These are phyloP conservation scores for Alternaria hordeiaustralica DNA, from an alignment of 2,329 filamentous ascomycete species.

Conservation along the genomic window DNA sequence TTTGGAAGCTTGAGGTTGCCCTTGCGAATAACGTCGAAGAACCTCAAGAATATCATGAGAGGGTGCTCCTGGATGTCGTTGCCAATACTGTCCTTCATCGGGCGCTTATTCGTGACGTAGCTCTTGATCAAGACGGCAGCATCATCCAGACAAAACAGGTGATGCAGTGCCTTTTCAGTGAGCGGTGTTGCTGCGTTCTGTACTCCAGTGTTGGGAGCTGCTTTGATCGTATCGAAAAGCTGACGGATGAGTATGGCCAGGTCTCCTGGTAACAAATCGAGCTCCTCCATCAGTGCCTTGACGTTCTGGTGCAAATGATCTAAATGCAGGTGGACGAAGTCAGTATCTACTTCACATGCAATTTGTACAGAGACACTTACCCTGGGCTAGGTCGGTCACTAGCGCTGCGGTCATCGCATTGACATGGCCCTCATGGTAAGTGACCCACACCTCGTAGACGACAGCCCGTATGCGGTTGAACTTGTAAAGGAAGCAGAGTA, in stretches of 20 bases:
- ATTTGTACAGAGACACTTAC: not conserved
- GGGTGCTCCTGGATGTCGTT: not conserved
- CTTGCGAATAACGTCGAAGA: constrained; percentile 15
- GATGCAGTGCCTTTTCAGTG: not conserved
- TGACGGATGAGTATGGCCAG: constrained; percentile 6
- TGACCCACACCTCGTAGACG: constrained; percentile 14
- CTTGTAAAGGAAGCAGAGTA: constrained; percentile 26
- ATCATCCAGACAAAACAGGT: constrained; percentile 16
- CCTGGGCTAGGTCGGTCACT: constrained; percentile 21
- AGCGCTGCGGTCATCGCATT: constrained; percentile 18
- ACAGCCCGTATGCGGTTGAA: constrained; percentile 17
- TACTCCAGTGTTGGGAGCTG: not conserved
- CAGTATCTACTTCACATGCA: not conserved
- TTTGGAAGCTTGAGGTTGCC: constrained; percentile 7
- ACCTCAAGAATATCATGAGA: constrained; percentile 12
- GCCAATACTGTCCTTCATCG: not conserved
- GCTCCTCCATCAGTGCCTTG: constrained; percentile 11
- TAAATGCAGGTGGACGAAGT: not conserved
- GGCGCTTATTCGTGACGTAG: not conserved
- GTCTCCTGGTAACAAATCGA: not conserved
- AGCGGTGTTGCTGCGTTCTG: not conserved
- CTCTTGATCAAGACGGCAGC: not conserved
- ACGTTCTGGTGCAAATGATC: constrained; percentile 18
- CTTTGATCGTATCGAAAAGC: not conserved
- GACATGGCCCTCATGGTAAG: constrained; percentile 10